These are phyloP conservation scores for Turritis glabra DNA, from an alignment of 345 rosid genomes.

Conservation along the genomic window DNA sequence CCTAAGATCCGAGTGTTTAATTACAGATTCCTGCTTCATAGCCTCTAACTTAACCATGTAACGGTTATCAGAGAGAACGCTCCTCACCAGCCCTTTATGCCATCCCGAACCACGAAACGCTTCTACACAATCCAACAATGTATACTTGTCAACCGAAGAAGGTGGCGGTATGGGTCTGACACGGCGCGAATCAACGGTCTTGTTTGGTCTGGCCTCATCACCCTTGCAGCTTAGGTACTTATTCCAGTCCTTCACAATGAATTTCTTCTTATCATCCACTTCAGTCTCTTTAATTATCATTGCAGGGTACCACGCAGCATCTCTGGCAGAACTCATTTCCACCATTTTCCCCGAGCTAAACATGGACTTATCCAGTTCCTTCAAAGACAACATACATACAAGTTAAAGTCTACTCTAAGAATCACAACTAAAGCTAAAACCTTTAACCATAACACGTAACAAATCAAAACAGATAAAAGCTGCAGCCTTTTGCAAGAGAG, in stretches of 20 bases:
- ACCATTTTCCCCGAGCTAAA: constrained; percentile 57
- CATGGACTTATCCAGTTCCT: constrained; percentile 50
- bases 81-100: constrained; percentile 54
- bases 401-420: neutral
- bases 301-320: constrained; percentile 55
- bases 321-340: constrained; percentile 46
- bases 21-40: constrained; percentile 41
- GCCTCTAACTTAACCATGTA: constrained; percentile 47
- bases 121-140: constrained; percentile 60
- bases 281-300: constrained; percentile 53
- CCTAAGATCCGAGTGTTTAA: constrained; percentile 48
- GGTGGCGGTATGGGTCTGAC: constrained; percentile 57
- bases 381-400: constrained; percentile 5
- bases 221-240: constrained; percentile 25
- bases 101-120: constrained; percentile 40
- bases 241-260: constrained; percentile 44
- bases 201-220: constrained; percentile 31
- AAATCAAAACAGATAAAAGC: no score
- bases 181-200: constrained; percentile 32
- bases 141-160: constrained; percentile 39
- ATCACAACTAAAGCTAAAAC: neutral
- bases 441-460: neutral
- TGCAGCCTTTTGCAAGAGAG: no score
- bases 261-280: constrained; percentile 30
- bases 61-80: constrained; percentile 42